Conservation (phyloP, 768 basidiomycete species). For the Russula compacta region DNA sequence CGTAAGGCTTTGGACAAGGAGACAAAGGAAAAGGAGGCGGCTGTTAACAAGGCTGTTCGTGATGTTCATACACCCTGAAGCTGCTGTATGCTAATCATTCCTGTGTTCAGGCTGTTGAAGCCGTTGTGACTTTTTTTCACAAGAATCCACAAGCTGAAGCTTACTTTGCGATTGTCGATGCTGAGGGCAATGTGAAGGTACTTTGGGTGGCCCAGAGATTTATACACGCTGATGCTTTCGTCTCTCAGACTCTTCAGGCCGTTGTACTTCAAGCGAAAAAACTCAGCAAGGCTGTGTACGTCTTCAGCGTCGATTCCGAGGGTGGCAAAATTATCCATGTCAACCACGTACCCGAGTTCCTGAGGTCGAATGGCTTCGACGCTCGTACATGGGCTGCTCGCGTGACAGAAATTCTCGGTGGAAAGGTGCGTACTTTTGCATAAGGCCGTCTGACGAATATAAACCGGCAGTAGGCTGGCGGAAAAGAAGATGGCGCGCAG, state of each 20-base stretch:
- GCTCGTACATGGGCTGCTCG: constrained; percentile 82
- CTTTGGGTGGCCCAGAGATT: background rate
- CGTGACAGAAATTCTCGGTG: constrained; percentile 74
- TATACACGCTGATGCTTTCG: background rate
- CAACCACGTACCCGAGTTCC: constrained; percentile 64
- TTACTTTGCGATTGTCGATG: constrained; percentile 64
- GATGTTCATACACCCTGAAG: background rate
- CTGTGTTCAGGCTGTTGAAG: constrained; percentile 52
- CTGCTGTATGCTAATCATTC: background rate
- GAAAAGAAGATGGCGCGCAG: constrained; percentile 87
- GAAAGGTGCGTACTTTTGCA: constrained; percentile 55
- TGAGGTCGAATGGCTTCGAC: constrained; percentile 60
- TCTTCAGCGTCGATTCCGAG: constrained; percentile 70
- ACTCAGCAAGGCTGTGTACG: constrained; percentile 75
- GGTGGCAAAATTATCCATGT: constrained; percentile 76
- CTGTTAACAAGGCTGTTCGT: constrained; percentile 67
- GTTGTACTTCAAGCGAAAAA: constrained; percentile 73
- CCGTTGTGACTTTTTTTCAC: constrained; percentile 63
- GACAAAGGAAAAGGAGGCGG: constrained; percentile 70
- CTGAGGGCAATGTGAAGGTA: constrained; percentile 83
- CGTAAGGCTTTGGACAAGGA: constrained; percentile 82
- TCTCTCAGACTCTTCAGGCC: constrained; percentile 56
- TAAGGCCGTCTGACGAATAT: background rate
- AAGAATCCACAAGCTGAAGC: constrained; percentile 61
- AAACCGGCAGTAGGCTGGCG: constrained; percentile 59